phyloP scores from a whole-genome alignment of 148 eudicot genomes.

The Rhododendron vialii region DNA sequence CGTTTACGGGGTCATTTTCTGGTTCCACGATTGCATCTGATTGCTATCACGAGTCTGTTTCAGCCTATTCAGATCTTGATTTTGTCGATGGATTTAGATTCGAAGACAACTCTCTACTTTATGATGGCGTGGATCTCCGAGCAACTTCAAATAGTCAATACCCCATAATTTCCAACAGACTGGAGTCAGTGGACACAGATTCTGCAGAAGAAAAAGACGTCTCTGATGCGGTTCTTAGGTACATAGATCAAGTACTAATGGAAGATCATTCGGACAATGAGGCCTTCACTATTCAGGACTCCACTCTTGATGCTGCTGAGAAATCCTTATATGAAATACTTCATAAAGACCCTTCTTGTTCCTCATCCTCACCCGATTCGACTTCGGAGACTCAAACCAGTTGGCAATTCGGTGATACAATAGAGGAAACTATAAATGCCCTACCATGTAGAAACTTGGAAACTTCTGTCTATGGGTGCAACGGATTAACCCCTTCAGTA shows the following conservation, averaged over 20 bases:
- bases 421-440: background rate
- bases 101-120: background rate
- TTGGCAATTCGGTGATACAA: background rate
- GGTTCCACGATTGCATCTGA: background rate
- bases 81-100: background rate
- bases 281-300: conserved; percentile 5
- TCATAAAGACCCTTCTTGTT: background rate
- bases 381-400: background rate
- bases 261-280: conserved; percentile 7
- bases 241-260: conserved; percentile 11
- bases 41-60: background rate
- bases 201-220: background rate
- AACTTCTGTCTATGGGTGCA: conserved; percentile 24
- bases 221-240: background rate
- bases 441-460: conserved; percentile 20
- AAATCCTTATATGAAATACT: conserved; percentile 18
- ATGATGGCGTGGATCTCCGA: background rate
- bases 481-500: conserved; percentile 15
- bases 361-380: conserved; percentile 4
- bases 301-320: conserved; percentile 18
- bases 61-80: background rate
- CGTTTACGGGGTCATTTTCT: background rate
- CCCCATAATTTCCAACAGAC: background rate
- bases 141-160: background rate
- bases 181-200: background rate